Base-by-base conservation (phyloP, 2,329 filamentous ascomycete genomes). In the Sporothrix humicola region DNA sequence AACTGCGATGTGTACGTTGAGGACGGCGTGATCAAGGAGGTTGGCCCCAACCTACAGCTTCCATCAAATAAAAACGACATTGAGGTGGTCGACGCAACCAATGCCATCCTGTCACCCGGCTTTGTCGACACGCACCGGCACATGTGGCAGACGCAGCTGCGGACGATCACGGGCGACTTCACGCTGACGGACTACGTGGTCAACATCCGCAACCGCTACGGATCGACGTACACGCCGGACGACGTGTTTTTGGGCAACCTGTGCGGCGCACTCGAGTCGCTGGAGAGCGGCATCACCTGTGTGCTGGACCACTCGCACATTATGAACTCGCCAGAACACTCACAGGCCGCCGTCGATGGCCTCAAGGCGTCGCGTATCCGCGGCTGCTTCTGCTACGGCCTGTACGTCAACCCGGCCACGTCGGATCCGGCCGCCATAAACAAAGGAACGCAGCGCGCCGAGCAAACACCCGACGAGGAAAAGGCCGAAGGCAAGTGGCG, bases 251-350 rank as follows among this genome's bases (percentile, higher is more conserved):
- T 50, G 72, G 72, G 59, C 12, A 66, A 73, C 37, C 50, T 68
- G 26, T 54, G 44, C 42, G 72, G 59, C 15, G 50, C 23, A 17
- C 63, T 73, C 61, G 72, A 73, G 26, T 20, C 59, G 12, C 20
- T 73, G 46, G 48, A 73, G 20, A 26, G n/a, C 15, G 72, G 50
- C n/a, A 73, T 56, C 15, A 73, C 72, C 8, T 69, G 48, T 17
- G 54, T 73, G 20, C 48, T 73, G 5, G 72, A 69, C 52, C 72
- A 73, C 50, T 58, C 48, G n/a, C 61, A 69, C 46, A 58, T 73
- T 50, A 66, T 69, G 48, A 56, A 69, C 42, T 69, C 61, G 50
- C 65, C 72, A 7, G 52, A 26, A 20, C 50, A 73, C 63, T 65
- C 54, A 26, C 13, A 63, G 23, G 26, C 48, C 10, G 46, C 46